A percentile compares a stretch with the other conserved stretches of the same genome.
phyloP scores from a whole-genome alignment of 2,329 filamentous ascomycete genomes.

The Gliomastix tumulicola region DNA sequence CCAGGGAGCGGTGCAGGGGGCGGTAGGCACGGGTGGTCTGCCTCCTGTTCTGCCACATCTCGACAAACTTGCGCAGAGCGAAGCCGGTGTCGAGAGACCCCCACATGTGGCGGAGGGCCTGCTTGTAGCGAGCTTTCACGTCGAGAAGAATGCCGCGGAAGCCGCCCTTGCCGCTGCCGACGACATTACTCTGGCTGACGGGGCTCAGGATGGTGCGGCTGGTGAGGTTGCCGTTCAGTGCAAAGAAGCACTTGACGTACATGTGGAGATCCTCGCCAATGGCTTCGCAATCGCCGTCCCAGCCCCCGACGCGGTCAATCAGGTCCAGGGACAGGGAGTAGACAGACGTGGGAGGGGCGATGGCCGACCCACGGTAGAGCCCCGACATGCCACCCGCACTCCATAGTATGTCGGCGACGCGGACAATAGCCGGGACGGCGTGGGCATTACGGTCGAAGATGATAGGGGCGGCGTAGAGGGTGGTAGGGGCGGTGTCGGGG shows the following conservation, averaged over 20 bases:
- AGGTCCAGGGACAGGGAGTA: constrained; percentile 63
- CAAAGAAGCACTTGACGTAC: constrained; percentile 74
- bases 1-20: constrained; percentile 43
- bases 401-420: constrained; percentile 68
- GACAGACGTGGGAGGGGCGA: constrained; percentile 66
- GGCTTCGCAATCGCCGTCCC: constrained; percentile 63
- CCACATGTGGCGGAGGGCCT: constrained; percentile 72
- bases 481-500: constrained; percentile 53
- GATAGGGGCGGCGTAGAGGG: constrained; percentile 63
- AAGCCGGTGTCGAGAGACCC: constrained; percentile 64
- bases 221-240: constrained; percentile 61
- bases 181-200: constrained; percentile 67
- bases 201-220: constrained; percentile 59
- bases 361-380: constrained; percentile 54
- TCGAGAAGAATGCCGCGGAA: constrained; percentile 48
- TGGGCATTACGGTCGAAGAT: constrained; percentile 71
- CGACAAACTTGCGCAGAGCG: constrained; percentile 49
- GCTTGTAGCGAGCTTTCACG: constrained; percentile 60
- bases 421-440: constrained; percentile 58
- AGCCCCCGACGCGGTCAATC: constrained; percentile 62
- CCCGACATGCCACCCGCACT: constrained; percentile 64
- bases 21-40: constrained; percentile 47
- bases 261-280: constrained; percentile 74
- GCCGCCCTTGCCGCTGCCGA: constrained; percentile 48
- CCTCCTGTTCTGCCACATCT: constrained; percentile 51